Evolutionary conservation across 805 yeast genomes (phyloP), one percentile per base, ranked within the genome.

Genomic region (Lachancea nothofagi): DNA sequence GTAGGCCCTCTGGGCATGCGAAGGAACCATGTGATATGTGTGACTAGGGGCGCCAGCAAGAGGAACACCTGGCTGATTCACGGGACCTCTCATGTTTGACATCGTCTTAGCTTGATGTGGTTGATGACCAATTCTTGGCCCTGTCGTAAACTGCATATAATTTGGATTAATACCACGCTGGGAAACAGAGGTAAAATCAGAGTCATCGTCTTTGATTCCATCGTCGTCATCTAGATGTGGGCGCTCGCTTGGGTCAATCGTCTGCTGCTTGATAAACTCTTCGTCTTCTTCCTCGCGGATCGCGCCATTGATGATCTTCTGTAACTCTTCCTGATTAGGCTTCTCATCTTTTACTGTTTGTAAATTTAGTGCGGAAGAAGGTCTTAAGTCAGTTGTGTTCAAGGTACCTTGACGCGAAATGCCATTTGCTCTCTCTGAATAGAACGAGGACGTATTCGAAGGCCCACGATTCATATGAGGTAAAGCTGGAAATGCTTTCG

Each of bases 161-260:
- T 66, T 61, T 13, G 83, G 84, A 51, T 83, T 83, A 12, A 77
- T 70, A 20, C 80, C 88, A 55, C 90, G 68, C 60, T 83, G 90
- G 6, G 89, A 80, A 2, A 83, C 84, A 38, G 87, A 78, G 1
- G 93, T 83, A 59, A 83, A 80, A 52, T 80, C 81, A 1, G 90
- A 82, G 33, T 69, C 77, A 17, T 51, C 50, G 13, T 51, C 60
- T 28, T 56, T 55, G 19, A 47, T 47, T 10, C 58, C 55, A 14
- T 59, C 59, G 24, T 53, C 61, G n/a, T 51, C 53, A 26, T 39
- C 43, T 6, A 43, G 30, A 18, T 32, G 7, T 17, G 54, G 45
- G 26, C 49, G 41, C 41, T 48, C 49, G n/a, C 48, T 40, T 13
- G 47, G 44, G 24, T 47, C 50, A 19, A 48, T 41, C 12, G 47